A percentile compares a stretch with the other conserved stretches of the same genome.
Evolutionary conservation across 495 filamentous ascomycete species (phyloP).

Genomic region (Beverwykella pulmonaria): DNA sequence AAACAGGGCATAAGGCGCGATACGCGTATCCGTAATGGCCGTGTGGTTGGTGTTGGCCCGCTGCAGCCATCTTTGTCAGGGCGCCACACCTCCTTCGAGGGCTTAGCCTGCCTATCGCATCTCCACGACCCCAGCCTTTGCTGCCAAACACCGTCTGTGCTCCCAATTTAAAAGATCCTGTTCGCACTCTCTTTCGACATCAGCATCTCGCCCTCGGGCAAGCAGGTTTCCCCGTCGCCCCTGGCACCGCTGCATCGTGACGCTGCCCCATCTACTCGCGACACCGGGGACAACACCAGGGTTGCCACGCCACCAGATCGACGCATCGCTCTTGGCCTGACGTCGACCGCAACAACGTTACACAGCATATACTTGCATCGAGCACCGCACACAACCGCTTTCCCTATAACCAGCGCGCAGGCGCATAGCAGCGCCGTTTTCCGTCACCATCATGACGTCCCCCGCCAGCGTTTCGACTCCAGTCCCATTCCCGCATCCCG

Average conservation of each 20-base stretch:
- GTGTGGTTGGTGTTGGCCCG: not conserved
- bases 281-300: not conserved
- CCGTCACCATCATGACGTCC: slow-evolving; percentile 23
- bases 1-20: not conserved
- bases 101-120: not conserved
- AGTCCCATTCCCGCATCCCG: slow-evolving; percentile 25
- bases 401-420: slow-evolving; percentile 19
- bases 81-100: not conserved
- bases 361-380: not conserved
- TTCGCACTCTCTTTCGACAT: not conserved
- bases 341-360: slow-evolving; percentile 6
- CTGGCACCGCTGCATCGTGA: not conserved
- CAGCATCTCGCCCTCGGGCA: not conserved
- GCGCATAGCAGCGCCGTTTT: slow-evolving; percentile 6
- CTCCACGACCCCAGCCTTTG: not conserved
- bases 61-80: not conserved
- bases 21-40: not conserved
- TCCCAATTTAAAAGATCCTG: slow-evolving; percentile 1
- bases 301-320: not conserved
- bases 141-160: not conserved
- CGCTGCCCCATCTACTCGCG: not conserved
- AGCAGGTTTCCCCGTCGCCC: not conserved
- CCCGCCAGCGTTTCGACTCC: slow-evolving; percentile 22
- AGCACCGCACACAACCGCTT: too few relatives aligned
- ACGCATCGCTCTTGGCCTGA: not conserved